Conservation (phyloP, 2,329 filamentous ascomycete genomes). For the Colletotrichum tanaceti region DNA sequence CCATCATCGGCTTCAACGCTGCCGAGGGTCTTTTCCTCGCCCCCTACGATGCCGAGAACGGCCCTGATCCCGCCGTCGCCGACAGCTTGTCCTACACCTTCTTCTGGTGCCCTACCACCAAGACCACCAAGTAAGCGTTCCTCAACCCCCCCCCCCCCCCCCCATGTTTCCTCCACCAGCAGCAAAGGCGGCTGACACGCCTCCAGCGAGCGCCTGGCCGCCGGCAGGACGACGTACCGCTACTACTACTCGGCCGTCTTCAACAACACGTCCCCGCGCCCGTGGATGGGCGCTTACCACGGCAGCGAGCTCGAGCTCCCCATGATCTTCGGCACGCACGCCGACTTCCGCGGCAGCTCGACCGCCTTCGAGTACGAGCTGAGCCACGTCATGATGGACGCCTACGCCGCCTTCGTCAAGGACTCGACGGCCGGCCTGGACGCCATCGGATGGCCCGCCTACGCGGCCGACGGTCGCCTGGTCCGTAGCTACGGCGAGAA, state of each 20-base stretch:
- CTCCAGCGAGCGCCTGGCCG: constrained; percentile 27
- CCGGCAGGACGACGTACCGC: constrained; percentile 43
- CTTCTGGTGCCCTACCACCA: constrained; percentile 36
- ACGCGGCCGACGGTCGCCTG: constrained; percentile 24
- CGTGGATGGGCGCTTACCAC: constrained; percentile 48
- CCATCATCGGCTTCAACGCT: constrained; percentile 36
- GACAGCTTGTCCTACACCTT: constrained; percentile 32
- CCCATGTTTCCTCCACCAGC: rapidly evolving
- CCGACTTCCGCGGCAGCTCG: constrained; percentile 40
- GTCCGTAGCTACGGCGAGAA: constrained; percentile 36
- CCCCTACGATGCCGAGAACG: constrained; percentile 29
- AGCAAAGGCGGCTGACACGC: neutral
- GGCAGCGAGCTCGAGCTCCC: constrained; percentile 50
- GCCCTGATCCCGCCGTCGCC: constrained; percentile 19
- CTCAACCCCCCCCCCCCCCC: rapidly evolving
- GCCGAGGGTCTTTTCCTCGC: constrained; percentile 36
- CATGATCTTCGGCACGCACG: constrained; percentile 49
- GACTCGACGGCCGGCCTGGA: constrained; percentile 31
- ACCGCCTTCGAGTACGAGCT: constrained; percentile 37
- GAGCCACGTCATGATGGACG: constrained; percentile 39
- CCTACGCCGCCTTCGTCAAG: constrained; percentile 30
- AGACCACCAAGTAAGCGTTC: constrained; percentile 33
- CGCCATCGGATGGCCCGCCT: constrained; percentile 30
- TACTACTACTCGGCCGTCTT: constrained; percentile 48
- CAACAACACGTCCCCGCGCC: constrained; percentile 44